Evolutionary conservation across 306 rosid species (phyloP).

Genomic region (Gastrolobium bilobum): DNA sequence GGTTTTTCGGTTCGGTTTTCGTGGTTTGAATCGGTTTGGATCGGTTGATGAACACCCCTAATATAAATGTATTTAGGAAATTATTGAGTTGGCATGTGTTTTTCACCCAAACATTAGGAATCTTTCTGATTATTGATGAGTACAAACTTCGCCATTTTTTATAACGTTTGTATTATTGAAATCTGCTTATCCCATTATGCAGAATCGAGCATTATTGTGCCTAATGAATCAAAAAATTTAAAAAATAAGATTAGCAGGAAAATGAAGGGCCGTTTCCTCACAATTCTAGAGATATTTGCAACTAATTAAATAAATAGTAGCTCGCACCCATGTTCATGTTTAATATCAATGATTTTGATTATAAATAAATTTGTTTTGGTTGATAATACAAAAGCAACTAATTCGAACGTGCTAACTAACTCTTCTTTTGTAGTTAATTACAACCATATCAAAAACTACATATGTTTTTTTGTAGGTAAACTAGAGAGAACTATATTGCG

Average conservation of each 20-base stretch:
- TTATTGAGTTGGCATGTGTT: slow-evolving; percentile 38
- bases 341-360: background rate
- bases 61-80: background rate
- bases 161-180: slow-evolving; percentile 11
- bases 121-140: slow-evolving; percentile 18
- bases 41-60: too few species aligned
- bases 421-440: background rate
- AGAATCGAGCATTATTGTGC: slow-evolving; percentile 39
- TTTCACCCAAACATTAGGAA: slow-evolving; percentile 35
- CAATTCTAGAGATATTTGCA: slow-evolving; percentile 1
- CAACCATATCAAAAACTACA: too few species aligned
- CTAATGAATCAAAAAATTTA: background rate
- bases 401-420: background rate
- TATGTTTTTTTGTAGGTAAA: too few species aligned
- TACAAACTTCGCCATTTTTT: slow-evolving; percentile 26
- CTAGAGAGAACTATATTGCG: too few species aligned
- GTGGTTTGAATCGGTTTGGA: too few species aligned
- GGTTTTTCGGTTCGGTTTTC: too few species aligned
- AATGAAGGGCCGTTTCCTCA: slow-evolving; percentile 27
- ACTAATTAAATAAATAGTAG: background rate
- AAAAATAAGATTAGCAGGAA: background rate
- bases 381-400: background rate
- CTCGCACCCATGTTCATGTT: background rate
- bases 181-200: slow-evolving; percentile 18
- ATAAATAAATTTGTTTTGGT: background rate